Percentiles rank a stretch among this genome's conserved stretches.
These are phyloP conservation scores for Sanguinoderma infundibulare DNA, from an alignment of 1,284 basidiomycete genomes.

Conservation along the genomic window DNA sequence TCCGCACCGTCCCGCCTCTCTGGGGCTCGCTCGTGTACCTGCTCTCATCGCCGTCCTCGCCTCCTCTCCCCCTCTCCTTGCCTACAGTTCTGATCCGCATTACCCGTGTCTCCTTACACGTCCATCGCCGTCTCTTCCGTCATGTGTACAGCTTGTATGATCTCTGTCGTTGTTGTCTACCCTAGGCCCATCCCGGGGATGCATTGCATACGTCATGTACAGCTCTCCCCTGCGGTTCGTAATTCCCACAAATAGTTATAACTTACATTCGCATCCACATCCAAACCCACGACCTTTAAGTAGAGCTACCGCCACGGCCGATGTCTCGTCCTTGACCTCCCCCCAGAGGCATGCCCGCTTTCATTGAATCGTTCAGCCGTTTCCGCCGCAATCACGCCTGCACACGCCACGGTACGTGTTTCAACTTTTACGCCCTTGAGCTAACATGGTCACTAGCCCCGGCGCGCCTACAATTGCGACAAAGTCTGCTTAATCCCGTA, in stretches of 20 bases:
- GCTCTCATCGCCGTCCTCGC: not conserved
- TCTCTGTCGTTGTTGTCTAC: slow-evolving; percentile 23
- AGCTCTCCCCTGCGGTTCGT: slow-evolving; percentile 38
- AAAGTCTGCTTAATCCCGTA: not conserved
- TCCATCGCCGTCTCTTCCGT: slow-evolving; percentile 11
- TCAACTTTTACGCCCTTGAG: not conserved
- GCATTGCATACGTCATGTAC: slow-evolving; percentile 26
- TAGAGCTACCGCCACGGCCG: too few species aligned
- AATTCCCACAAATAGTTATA: slow-evolving; percentile 34
- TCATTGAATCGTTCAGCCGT: too few species aligned
- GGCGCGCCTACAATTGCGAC: not conserved
- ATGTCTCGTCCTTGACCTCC: too few species aligned
- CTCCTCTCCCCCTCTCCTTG: not conserved
- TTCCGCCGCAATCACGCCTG: too few species aligned
- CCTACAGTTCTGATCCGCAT: not conserved
- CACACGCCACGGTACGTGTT: not conserved
- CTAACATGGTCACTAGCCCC: not conserved
- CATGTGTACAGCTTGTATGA: slow-evolving; percentile 33
- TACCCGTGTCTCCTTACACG: slow-evolving; percentile 1
- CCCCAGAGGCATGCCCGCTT: too few species aligned
- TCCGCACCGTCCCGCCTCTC: slow-evolving; percentile 5
- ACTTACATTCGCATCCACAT: slow-evolving; percentile 8
- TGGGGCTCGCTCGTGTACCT: not conserved
- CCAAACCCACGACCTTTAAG: slow-evolving; percentile 3
- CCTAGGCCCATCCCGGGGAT: slow-evolving; percentile 18